Conservation (phyloP, 2,329 filamentous ascomycete genomes). For the Aspergillus nomiae region DNA sequence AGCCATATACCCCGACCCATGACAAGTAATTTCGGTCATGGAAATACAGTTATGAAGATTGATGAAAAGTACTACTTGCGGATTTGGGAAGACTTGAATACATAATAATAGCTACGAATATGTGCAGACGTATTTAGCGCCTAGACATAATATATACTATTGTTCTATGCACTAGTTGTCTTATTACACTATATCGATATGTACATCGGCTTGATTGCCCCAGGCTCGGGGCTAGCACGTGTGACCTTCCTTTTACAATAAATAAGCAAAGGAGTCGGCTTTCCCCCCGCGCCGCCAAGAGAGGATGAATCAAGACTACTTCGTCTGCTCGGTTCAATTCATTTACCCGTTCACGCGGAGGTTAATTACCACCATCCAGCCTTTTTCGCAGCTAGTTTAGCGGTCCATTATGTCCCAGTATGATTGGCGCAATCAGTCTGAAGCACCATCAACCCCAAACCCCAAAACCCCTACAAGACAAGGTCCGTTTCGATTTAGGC, state of each 20-base stretch:
- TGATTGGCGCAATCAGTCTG: background rate
- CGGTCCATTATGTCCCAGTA: background rate
- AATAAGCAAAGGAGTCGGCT: background rate
- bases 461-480: background rate
- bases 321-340: background rate
- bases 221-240: background rate
- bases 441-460: background rate
- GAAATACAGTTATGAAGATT: background rate
- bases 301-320: background rate
- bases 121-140: background rate
- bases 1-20: background rate
- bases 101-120: background rate
- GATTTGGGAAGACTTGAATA: background rate
- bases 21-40: background rate
- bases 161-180: background rate
- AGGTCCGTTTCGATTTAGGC: background rate
- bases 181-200: background rate
- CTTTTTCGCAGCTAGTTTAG: background rate
- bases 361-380: background rate
- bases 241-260: background rate
- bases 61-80: background rate
- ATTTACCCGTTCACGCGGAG: conserved; percentile 13
- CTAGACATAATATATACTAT: background rate
- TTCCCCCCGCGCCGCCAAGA: background rate
- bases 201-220: background rate